Conservation (phyloP, 495 filamentous ascomycete genomes). For the Letharia columbiana region DNA sequence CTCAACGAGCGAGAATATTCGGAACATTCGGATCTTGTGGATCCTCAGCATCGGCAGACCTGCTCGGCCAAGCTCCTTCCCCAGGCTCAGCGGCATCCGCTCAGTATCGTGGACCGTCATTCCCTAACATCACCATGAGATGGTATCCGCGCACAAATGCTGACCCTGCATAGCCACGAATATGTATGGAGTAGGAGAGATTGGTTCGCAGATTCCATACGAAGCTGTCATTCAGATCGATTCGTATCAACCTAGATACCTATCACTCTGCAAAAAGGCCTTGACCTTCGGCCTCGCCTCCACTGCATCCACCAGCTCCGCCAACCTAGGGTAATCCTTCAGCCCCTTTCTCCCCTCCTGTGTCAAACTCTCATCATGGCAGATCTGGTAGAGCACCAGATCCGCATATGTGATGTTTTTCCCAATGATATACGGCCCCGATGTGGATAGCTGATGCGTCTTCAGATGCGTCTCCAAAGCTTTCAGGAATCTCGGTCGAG, state of each 20-base stretch:
- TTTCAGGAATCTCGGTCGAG: conserved; percentile 18
- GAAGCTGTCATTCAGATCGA: neutral
- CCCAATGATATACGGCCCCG: conserved; percentile 25
- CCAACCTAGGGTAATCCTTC: conserved; percentile 29
- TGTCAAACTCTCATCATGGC: conserved; percentile 27
- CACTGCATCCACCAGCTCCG: conserved; percentile 27
- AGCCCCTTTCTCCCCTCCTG: conserved; percentile 26
- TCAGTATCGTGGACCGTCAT: too few relatives aligned
- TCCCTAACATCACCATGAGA: too few relatives aligned
- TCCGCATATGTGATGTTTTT: conserved; percentile 29
- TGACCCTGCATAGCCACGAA: too few relatives aligned
- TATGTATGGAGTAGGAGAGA: too few relatives aligned
- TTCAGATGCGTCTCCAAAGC: conserved; percentile 25
- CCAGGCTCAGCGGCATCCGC: too few relatives aligned
- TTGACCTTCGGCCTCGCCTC: conserved; percentile 27
- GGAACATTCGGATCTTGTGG: too few relatives aligned
- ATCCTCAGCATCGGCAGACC: too few relatives aligned
- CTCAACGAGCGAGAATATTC: too few relatives aligned
- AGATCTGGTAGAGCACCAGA: conserved; percentile 29
- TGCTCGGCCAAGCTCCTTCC: too few relatives aligned
- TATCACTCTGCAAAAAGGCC: conserved; percentile 26
- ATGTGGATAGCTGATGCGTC: conserved; percentile 18
- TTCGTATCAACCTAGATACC: conserved; percentile 23
- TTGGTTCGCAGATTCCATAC: neutral
- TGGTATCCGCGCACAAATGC: too few relatives aligned